These are phyloP conservation scores for Daldinia bambusicola DNA, from an alignment of 495 filamentous ascomycete genomes.

Conservation along the genomic window DNA sequence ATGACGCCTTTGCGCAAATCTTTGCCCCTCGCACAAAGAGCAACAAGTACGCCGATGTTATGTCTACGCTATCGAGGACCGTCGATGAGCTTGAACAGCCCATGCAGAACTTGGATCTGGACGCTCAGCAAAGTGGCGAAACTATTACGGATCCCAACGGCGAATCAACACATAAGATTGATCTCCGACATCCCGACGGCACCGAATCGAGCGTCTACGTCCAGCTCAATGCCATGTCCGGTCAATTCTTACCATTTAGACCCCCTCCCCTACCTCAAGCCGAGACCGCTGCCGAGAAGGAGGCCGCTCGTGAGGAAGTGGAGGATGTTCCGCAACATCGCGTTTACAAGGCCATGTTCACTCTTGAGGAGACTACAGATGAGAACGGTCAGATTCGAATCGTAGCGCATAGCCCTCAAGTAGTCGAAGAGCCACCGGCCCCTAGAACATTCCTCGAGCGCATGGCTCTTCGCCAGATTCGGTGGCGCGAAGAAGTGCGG, in stretches of 20 bases:
- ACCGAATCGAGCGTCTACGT: constrained; percentile 56
- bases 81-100: constrained; percentile 76
- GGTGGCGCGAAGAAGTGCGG: constrained; percentile 58
- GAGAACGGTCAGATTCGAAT: constrained; percentile 72
- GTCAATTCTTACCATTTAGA: constrained; percentile 77
- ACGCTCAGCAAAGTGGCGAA: constrained; percentile 45
- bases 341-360: constrained; percentile 81
- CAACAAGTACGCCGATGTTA: constrained; percentile 69
- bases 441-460: constrained; percentile 62
- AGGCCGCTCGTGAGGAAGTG: constrained; percentile 50
- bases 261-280: constrained; percentile 79
- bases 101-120: constrained; percentile 54
- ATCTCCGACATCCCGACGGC: constrained; percentile 63
- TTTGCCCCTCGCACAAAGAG: constrained; percentile 70
- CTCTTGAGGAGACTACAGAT: constrained; percentile 79
- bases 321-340: constrained; percentile 60
- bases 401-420: constrained; percentile 60
- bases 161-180: constrained; percentile 50
- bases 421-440: constrained; percentile 55
- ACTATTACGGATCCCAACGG: constrained; percentile 43
- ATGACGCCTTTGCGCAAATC: constrained; percentile 81
- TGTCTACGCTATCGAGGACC: constrained; percentile 78
- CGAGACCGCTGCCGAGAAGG: constrained; percentile 46
- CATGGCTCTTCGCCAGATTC: constrained; percentile 60
- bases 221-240: constrained; percentile 59